phyloP scores from a whole-genome alignment of 1,139 yeast genomes.

The Diutina scorzettiae region DNA sequence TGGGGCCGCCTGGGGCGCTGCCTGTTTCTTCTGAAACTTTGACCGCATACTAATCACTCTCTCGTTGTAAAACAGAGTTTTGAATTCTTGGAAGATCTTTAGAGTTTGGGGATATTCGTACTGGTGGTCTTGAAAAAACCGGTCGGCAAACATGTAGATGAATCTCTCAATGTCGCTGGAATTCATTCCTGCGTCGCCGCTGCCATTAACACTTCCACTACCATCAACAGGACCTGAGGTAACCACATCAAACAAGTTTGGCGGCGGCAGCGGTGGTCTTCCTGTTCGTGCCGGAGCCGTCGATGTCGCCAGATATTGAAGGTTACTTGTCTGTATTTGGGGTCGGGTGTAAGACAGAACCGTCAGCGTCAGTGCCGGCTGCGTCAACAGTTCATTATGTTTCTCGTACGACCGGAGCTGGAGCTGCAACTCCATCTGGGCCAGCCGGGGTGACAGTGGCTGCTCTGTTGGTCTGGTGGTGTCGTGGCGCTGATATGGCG shows the following conservation, averaged over 20 bases:
- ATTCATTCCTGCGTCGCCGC: slow-evolving; percentile 13
- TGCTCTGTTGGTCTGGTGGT: background rate
- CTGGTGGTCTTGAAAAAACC: slow-evolving; percentile 33
- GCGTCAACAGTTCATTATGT: background rate
- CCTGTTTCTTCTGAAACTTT: background rate
- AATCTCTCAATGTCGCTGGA: slow-evolving; percentile 37
- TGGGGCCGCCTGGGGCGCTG: background rate
- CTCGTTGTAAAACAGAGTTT: slow-evolving; percentile 38
- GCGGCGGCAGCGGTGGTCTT: slow-evolving; percentile 2
- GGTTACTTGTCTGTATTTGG: background rate
- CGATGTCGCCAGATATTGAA: background rate
- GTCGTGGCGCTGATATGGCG: slow-evolving; percentile 1
- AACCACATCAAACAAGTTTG: slow-evolving; percentile 1
- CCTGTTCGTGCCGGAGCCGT: background rate
- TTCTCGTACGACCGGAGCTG: background rate
- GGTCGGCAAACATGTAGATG: slow-evolving; percentile 36
- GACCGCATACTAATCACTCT: slow-evolving; percentile 24
- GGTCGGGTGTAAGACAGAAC: background rate
- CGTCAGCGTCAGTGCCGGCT: background rate
- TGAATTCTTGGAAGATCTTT: slow-evolving; percentile 38
- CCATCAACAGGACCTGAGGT: background rate
- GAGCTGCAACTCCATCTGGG: background rate
- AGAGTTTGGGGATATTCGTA: slow-evolving; percentile 37
- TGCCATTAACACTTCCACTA: slow-evolving; percentile 7
- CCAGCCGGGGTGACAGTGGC: background rate